Evolutionary conservation across 306 rosid genomes (phyloP), one percentile per base, ranked within the genome.

Genomic region (Vigna unguiculata): DNA sequence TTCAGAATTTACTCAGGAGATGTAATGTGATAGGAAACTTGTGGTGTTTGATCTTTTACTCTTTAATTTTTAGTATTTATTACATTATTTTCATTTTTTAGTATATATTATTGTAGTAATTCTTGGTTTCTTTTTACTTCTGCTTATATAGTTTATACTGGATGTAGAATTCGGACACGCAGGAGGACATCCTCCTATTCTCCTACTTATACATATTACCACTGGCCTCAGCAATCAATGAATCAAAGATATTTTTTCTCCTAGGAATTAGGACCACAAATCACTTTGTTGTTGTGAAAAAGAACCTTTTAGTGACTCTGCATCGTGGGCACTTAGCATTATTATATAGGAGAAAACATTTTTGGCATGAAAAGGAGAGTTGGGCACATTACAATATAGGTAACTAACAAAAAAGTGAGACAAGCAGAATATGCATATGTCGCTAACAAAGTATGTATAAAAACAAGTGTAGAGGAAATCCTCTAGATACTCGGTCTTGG

Each of bases 241-340:
- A 75, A 71, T 49, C 38, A 34, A 19, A 69, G 21, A 46, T 69
- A 24, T 47, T 34, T 47, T 71, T 62, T 58, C 9, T 17, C 48
- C 47, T 57, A 10, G 52, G 52, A 4, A 49, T 65, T 20, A 20
- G 82, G 79, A 75, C 87, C 84, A 75, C 83, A 72, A 25, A 80
- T 55, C 58, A 21, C 78, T 80, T 52, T 72, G 57, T 41, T 59
- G 65, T 78, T 25, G 83, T 49, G 69, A 21, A 78, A 61, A 78
- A 77, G 69, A 63, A 28, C 68, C 80, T 63, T 78, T 81, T 79
- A 46, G 61, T 70, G 65, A 48, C 81, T 63, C 45, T 70, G 40
- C 57, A 45, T 24, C 16, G 49, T 21, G 77, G 69, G 76, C 83
- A 74, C 77, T 81, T 70, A 5, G 21, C 58, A 70, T 71, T 57